A percentile compares a stretch with the other conserved stretches of the same genome.
Evolutionary conservation across 2,329 filamentous ascomycete genomes (phyloP).

Genomic region (Neofusicoccum cordaticola): DNA sequence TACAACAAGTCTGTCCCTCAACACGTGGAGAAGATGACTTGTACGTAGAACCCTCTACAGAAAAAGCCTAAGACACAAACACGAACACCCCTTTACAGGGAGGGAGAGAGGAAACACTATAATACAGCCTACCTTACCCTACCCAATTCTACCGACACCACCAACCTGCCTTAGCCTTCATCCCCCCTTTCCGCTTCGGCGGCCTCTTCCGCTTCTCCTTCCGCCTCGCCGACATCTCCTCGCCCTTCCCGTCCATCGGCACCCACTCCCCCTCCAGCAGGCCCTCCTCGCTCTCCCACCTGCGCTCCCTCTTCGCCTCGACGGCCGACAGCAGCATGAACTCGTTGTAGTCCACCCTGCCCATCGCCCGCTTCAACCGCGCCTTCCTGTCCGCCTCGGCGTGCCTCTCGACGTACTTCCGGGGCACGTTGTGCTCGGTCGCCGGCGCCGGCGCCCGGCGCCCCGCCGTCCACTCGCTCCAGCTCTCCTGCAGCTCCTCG

Average conservation of each 20-base stretch:
- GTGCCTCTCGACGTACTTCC: background rate
- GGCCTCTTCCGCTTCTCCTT: too few species aligned
- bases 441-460: background rate
- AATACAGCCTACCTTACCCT: too few species aligned
- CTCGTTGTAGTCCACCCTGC: background rate
- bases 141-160: too few species aligned
- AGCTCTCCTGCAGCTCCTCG: background rate
- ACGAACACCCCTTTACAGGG: too few species aligned
- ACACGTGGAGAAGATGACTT: too few species aligned
- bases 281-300: background rate
- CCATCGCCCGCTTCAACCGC: background rate
- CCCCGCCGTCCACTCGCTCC: background rate
- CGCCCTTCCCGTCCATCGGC: background rate
- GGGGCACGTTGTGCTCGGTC: background rate
- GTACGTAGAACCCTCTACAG: too few species aligned
- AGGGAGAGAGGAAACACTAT: too few species aligned
- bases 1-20: too few species aligned
- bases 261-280: background rate
- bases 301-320: background rate
- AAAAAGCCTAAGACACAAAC: too few species aligned
- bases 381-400: background rate
- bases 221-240: slow-evolving; percentile 1
- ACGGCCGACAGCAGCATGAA: background rate
- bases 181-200: too few species aligned
- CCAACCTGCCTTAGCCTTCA: too few species aligned